Base-by-base conservation (phyloP, 1,284 basidiomycete genomes). In the Xerocomus minutiporus region DNA sequence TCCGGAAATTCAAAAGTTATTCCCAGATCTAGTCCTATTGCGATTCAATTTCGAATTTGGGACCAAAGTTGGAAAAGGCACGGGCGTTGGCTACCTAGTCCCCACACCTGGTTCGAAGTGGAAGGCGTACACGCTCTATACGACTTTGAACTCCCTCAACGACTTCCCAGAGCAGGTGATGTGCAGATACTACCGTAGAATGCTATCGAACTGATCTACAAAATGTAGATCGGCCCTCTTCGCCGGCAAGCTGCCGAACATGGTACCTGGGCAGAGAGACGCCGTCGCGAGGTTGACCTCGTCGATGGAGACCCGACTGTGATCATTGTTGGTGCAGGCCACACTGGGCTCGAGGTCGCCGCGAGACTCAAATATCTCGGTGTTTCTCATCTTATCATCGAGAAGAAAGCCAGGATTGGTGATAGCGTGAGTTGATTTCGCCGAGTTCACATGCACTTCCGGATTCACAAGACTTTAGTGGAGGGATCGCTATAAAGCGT, bases 91-190 rank as follows among this genome's bases (percentile, higher is more conserved):
- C 31, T 55, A 56, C 51, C 47, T 67, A 0, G 64, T 41, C 1
- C 66, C 66, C 0, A 8, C 48, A 0, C 53, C 55, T 7, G 56
- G 54, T 26, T 32, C 43, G 4, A 53, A 29, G 1, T 67, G 68
- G 68, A 71, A 65, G 51, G 67, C 62, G 1, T 69, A 68, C 31
- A 50, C 45, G 1, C n/a, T 68, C 7, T 77, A 73, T 57, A 82
- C 81, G 0, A 71, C 74, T 52, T 67, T 83, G 31, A 76, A 80
- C 38, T 72, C 70, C n/a, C 68, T 83, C 40, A 69, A 77, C 40
- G 79, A 68, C 25, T 71, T 72, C 57, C 74, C 76, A 0, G 78
- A 78, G 31, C 49, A 64, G 56, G 64, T 66, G 26, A 20, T 25
- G 47, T 44, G 1, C 9, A 2, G 12, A 29, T 11, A 0, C 17